A percentile compares a stretch with the other conserved stretches of the same genome.
These are phyloP conservation scores for Hymenoscyphus fraxineus DNA, from an alignment of 2,329 filamentous ascomycete species.

Conservation along the genomic window DNA sequence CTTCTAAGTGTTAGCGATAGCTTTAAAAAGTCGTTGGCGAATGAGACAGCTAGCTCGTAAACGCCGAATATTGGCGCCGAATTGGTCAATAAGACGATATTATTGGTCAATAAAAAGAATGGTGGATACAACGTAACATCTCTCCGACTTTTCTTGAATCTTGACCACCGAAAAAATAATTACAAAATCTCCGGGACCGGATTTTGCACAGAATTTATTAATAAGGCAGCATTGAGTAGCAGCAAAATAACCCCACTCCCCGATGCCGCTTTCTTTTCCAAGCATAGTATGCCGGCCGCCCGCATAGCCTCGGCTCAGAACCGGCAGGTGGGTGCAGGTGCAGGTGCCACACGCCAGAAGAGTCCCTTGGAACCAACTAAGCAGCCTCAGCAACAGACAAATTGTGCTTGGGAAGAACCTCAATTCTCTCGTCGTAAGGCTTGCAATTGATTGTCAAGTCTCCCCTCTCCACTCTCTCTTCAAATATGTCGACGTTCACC, in stretches of 20 bases:
- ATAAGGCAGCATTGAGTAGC: neutral
- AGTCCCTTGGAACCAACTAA: neutral
- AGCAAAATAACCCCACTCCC: neutral
- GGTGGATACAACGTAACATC: too few species aligned
- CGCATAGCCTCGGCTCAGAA: conserved; percentile 3
- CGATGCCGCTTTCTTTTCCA: neutral
- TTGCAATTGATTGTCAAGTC: conserved; percentile 5
- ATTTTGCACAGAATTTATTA: neutral
- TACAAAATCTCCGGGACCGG: neutral
- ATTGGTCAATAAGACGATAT: too few species aligned
- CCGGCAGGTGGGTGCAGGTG: neutral
- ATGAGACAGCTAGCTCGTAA: too few species aligned
- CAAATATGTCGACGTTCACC: conserved; percentile 33
- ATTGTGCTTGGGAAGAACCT: neutral
- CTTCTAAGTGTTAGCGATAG: too few species aligned
- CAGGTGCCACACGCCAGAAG: neutral
- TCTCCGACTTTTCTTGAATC: too few species aligned
- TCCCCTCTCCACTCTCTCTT: conserved; percentile 13
- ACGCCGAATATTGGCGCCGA: too few species aligned
- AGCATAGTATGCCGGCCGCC: neutral
- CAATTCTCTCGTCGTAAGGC: neutral
- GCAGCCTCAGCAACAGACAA: conserved; percentile 2
- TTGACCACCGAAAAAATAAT: too few species aligned
- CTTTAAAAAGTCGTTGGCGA: too few species aligned
- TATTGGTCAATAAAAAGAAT: too few species aligned